These are phyloP conservation scores for Sugiyamaella xylanicola DNA, from an alignment of 1,139 yeast genomes.

Conservation along the genomic window DNA sequence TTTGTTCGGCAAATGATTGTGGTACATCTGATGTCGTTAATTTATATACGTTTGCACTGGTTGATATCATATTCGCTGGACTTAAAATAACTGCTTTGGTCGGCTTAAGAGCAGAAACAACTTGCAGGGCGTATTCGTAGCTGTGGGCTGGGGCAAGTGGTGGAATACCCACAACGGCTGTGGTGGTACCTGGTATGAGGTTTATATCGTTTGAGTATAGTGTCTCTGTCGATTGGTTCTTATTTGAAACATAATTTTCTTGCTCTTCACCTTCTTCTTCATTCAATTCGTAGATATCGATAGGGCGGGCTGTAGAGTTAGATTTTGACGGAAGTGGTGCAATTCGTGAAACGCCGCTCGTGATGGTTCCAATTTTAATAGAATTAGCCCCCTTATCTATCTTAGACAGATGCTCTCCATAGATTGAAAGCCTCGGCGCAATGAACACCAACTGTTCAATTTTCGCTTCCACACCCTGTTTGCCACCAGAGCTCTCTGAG, in stretches of 20 bases:
- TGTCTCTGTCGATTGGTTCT: constrained; percentile 4
- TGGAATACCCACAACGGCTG: constrained; percentile 24
- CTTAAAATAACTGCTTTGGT: constrained; percentile 25
- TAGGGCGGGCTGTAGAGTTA: not conserved
- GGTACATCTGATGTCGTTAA: constrained; percentile 17
- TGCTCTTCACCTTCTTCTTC: constrained; percentile 20
- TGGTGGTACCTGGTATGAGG: constrained; percentile 10
- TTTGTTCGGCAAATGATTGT: not conserved
- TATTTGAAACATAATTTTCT: not conserved
- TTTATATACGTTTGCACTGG: constrained; percentile 26
- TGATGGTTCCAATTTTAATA: constrained; percentile 22
- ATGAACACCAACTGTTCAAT: constrained; percentile 27
- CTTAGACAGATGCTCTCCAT: constrained; percentile 21
- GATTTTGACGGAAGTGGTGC: not conserved
- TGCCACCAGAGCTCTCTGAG: not conserved
- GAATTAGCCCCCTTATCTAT: not conserved
- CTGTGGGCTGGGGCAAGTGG: constrained; percentile 30
- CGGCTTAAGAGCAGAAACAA: constrained; percentile 26
- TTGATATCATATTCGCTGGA: constrained; percentile 28
- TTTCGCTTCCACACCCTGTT: not conserved
- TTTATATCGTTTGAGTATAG: constrained; percentile 21
- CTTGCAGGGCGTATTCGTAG: constrained; percentile 25
- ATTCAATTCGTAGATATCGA: constrained; percentile 22
- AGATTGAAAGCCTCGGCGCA: constrained; percentile 28
- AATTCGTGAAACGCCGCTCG: constrained; percentile 20